Percentiles rank a stretch among this genome's conserved stretches.
phyloP scores from a whole-genome alignment of 305 asterid genomes.

The Fraxinus sp. region DNA sequence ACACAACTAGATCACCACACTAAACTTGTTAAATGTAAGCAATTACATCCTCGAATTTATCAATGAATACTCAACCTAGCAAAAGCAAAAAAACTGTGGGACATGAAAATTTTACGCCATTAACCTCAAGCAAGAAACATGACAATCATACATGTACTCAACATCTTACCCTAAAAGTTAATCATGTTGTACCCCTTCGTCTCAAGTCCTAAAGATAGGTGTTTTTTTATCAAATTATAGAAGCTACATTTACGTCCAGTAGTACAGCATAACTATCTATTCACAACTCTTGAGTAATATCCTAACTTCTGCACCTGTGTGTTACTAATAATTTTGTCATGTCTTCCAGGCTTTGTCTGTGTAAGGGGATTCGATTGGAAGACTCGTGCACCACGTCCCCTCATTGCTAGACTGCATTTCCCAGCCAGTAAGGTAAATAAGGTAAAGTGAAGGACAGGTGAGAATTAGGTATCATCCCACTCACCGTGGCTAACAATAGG shows the following conservation, averaged over 20 bases:
- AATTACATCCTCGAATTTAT: neutral
- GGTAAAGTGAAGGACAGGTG: conserved; percentile 56
- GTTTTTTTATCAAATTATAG: neutral
- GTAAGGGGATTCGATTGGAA: conserved; percentile 86
- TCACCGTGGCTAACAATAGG: neutral
- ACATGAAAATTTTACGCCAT: neutral
- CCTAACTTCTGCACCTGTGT: conserved; percentile 9
- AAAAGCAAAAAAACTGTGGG: neutral
- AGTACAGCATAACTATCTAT: neutral
- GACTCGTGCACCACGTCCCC: conserved; percentile 83
- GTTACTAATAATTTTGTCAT: conserved; percentile 21
- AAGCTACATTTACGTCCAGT: neutral
- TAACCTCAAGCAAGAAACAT: neutral
- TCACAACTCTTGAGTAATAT: neutral
- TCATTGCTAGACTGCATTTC: conserved; percentile 81
- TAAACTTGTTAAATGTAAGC: neutral
- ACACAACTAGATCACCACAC: conserved; percentile 4
- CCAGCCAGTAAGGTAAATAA: conserved; percentile 75
- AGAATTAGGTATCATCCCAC: conserved; percentile 20
- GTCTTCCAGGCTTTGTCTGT: conserved; percentile 80
- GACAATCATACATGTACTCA: neutral
- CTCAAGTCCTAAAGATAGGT: neutral
- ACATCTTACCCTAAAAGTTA: conserved; percentile 3
- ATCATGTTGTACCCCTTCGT: neutral
- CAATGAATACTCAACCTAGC: neutral